Evolutionary conservation across 2,329 filamentous ascomycete species (phyloP).

Genomic region (Fusarium concolor): DNA sequence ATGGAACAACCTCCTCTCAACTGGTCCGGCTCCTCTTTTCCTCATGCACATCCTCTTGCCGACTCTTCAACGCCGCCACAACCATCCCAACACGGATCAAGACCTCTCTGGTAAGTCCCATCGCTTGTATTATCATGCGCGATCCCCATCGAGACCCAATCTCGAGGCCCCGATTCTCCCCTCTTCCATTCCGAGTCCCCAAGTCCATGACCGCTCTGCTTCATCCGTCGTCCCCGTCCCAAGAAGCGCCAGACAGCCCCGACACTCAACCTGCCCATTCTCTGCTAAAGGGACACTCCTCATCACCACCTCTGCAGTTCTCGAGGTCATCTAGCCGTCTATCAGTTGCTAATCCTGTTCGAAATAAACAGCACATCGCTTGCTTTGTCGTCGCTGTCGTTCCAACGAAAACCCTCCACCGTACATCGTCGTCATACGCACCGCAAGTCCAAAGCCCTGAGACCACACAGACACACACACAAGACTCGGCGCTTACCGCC

Average conservation of each 20-base stretch:
- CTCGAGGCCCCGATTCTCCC: constrained; percentile 41
- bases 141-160: constrained; percentile 49
- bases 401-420: constrained; percentile 37
- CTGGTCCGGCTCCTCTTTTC: constrained; percentile 57
- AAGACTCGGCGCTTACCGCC: constrained; percentile 52
- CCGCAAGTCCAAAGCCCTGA: constrained; percentile 48
- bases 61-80: constrained; percentile 50
- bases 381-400: constrained; percentile 25
- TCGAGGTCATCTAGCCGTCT: constrained; percentile 2
- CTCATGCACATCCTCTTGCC: constrained; percentile 56
- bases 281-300: constrained; percentile 19
- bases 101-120: constrained; percentile 54
- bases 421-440: constrained; percentile 47
- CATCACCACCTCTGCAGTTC: constrained; percentile 23
- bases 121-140: constrained; percentile 51
- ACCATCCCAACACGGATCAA: constrained; percentile 49
- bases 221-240: constrained; percentile 45
- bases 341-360: constrained; percentile 42
- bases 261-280: constrained; percentile 27
- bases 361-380: constrained; percentile 15
- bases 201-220: constrained; percentile 38
- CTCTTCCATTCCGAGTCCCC: constrained; percentile 41
- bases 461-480: constrained; percentile 40
- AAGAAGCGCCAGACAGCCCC: constrained; percentile 41
- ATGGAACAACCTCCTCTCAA: constrained; percentile 47